Evolutionary conservation across 768 basidiomycete genomes (phyloP).

Genomic region (Rhizopogon salebrosus): DNA sequence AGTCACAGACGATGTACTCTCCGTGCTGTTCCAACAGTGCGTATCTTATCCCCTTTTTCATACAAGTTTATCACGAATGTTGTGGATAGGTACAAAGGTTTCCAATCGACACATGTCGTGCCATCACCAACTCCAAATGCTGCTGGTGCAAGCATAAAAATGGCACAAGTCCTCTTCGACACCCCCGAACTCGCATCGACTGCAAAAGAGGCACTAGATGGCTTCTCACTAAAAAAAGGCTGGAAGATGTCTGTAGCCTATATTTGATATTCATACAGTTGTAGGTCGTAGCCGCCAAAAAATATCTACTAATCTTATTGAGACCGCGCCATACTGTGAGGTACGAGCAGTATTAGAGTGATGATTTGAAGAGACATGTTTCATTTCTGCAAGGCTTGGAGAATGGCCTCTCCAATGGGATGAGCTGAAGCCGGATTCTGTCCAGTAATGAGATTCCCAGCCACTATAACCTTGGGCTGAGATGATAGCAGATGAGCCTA

Average conservation of each 20-base stretch:
- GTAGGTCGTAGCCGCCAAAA: slow-evolving; percentile 1
- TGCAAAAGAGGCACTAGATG: slow-evolving; percentile 80
- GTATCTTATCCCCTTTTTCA: slow-evolving; percentile 28
- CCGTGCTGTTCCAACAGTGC: slow-evolving; percentile 88
- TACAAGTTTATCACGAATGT: neutral
- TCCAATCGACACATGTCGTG: slow-evolving; percentile 63
- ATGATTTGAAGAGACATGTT: neutral
- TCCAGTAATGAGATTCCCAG: slow-evolving; percentile 61
- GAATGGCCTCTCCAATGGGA: slow-evolving; percentile 50
- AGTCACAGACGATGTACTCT: slow-evolving; percentile 81
- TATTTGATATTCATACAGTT: slow-evolving; percentile 30
- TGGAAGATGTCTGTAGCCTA: slow-evolving; percentile 80
- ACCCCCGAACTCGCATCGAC: slow-evolving; percentile 64
- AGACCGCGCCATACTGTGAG: neutral
- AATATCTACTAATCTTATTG: slow-evolving; percentile 8
- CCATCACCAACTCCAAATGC: slow-evolving; percentile 65
- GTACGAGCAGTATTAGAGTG: neutral
- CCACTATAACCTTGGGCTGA: slow-evolving; percentile 45
- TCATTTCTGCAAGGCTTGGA: slow-evolving; percentile 39
- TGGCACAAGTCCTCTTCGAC: slow-evolving; percentile 79
- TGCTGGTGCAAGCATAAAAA: slow-evolving; percentile 64
- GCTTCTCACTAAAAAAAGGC: slow-evolving; percentile 81
- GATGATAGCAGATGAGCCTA: neutral
- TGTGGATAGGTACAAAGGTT: slow-evolving; percentile 71
- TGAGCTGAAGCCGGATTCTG: slow-evolving; percentile 70